Evolutionary conservation across 2,329 filamentous ascomycete genomes (phyloP).

Genomic region (Colletotrichum neosansevieriae): DNA sequence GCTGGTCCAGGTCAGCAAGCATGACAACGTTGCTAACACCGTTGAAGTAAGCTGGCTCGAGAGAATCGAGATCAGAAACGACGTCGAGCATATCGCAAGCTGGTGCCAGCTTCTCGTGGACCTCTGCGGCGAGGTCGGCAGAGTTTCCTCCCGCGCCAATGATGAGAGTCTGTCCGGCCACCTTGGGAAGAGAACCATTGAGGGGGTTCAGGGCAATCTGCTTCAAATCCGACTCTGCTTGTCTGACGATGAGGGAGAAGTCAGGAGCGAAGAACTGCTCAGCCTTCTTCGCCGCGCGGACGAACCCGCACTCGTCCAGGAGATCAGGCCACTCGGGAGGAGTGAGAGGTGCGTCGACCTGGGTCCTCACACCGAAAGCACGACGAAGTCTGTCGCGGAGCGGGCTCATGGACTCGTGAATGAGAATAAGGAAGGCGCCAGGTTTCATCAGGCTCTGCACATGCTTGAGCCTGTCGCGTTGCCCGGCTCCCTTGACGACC

Average conservation of each 20-base stretch:
- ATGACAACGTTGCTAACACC: conserved; percentile 39
- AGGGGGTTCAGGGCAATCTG: conserved; percentile 38
- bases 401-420: conserved; percentile 43
- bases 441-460: conserved; percentile 47
- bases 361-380: conserved; percentile 10
- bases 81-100: conserved; percentile 42
- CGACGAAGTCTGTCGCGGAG: conserved; percentile 42
- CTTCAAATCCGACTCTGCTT: conserved; percentile 47
- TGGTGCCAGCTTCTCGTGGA: conserved; percentile 43
- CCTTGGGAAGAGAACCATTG: not conserved
- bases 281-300: conserved; percentile 46
- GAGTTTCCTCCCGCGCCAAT: conserved; percentile 45
- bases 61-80: conserved; percentile 45
- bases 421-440: conserved; percentile 46
- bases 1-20: conserved; percentile 40
- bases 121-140: conserved; percentile 38
- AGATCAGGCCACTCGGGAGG: conserved; percentile 51
- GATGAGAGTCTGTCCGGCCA: conserved; percentile 48
- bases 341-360: conserved; percentile 34
- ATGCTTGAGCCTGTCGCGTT: conserved; percentile 44
- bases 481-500: conserved; percentile 47
- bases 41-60: conserved; percentile 30
- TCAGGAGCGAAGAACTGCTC: conserved; percentile 50
- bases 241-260: conserved; percentile 53
- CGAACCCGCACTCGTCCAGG: conserved; percentile 51